phyloP scores from a whole-genome alignment of 106 monocot genomes.

The Posidonia australis region DNA sequence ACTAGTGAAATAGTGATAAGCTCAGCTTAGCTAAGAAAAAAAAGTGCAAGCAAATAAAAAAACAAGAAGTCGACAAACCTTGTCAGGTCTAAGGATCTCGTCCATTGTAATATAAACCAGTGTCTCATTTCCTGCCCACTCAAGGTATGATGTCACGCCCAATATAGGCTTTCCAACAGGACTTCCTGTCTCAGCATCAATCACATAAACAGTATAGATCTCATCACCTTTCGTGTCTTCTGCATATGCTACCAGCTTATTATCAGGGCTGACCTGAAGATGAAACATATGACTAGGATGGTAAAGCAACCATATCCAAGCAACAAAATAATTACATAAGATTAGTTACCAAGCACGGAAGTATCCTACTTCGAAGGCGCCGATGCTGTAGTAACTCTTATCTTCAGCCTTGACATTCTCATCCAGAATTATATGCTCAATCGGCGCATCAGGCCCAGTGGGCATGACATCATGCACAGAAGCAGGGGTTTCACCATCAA shows the following conservation, averaged over 20 bases:
- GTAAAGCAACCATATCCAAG: background rate
- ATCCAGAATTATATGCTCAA: conserved; percentile 93
- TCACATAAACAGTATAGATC: conserved; percentile 61
- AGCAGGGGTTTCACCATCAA: conserved; percentile 16
- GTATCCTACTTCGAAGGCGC: conserved; percentile 56
- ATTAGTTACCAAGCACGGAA: background rate
- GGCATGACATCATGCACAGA: conserved; percentile 82
- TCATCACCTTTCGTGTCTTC: conserved; percentile 90
- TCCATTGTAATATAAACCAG: conserved; percentile 81
- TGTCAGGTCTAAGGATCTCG: conserved; percentile 60
- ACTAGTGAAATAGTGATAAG: too few species aligned
- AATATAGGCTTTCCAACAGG: conserved; percentile 45
- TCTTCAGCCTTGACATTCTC: conserved; percentile 82
- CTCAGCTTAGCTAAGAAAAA: too few species aligned
- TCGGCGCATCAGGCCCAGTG: conserved; percentile 56
- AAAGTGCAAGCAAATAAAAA: too few species aligned
- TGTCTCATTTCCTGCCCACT: conserved; percentile 62
- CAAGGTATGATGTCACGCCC: conserved; percentile 44
- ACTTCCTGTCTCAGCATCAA: conserved; percentile 54
- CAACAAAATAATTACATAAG: background rate
- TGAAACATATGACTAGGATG: background rate
- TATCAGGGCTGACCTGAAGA: conserved; percentile 81
- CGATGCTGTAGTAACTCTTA: conserved; percentile 70
- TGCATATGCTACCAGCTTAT: conserved; percentile 65
- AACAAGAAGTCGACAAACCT: conserved; percentile 27